These are phyloP conservation scores for Xanthoconium separans DNA, from an alignment of 1,284 basidiomycete species.

Conservation along the genomic window DNA sequence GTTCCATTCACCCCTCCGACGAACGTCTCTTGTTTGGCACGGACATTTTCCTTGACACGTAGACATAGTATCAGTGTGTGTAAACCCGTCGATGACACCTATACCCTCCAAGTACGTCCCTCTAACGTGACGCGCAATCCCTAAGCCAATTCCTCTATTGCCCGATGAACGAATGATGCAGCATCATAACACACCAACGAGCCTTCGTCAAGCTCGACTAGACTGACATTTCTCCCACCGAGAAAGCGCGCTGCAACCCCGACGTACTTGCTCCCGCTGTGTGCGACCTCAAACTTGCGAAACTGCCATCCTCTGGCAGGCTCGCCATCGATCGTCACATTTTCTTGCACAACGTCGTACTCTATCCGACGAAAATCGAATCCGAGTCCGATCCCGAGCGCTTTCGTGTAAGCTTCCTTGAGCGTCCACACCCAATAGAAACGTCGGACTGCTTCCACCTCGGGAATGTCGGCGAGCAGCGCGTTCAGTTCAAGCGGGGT, in stretches of 20 bases:
- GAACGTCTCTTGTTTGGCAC: conserved; percentile 32
- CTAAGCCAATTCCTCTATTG: conserved; percentile 41
- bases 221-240: conserved; percentile 34
- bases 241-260: conserved; percentile 61
- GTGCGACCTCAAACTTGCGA: conserved; percentile 51
- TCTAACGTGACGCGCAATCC: conserved; percentile 9
- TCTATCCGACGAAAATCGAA: conserved; percentile 76
- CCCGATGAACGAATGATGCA: conserved; percentile 43
- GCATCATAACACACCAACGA: conserved; percentile 47
- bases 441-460: conserved; percentile 46
- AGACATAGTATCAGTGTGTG: conserved; percentile 6
- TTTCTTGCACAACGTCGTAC: conserved; percentile 52
- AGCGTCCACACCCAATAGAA: conserved; percentile 84
- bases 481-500: conserved; percentile 50
- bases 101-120: conserved; percentile 16
- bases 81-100: not conserved
- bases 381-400: conserved; percentile 75
- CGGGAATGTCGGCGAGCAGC: conserved; percentile 39
- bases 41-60: conserved; percentile 36
- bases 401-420: conserved; percentile 87
- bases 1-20: conserved; percentile 30
- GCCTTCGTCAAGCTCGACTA: conserved; percentile 33
- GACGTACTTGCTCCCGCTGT: conserved; percentile 52
- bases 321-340: conserved; percentile 56
- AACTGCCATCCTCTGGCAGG: conserved; percentile 67